A percentile compares a stretch with the other conserved stretches of the same genome.
Evolutionary conservation across 306 rosid genomes (phyloP).

Genomic region (Urtica urens): DNA sequence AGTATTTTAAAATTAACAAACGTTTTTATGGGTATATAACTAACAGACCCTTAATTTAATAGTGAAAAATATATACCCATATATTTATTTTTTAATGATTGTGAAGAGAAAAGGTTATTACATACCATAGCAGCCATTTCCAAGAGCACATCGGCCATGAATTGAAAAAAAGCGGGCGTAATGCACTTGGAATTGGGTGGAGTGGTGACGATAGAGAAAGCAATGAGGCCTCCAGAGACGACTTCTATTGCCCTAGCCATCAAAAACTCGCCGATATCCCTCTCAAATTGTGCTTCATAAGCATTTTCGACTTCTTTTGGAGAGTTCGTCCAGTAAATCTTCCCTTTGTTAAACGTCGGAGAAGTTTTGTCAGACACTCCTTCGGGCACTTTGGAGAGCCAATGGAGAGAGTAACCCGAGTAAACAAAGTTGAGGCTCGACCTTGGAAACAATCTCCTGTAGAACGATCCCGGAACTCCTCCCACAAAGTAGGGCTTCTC

Average conservation of each 20-base stretch:
- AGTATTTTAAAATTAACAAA: too few species aligned
- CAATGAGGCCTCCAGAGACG: constrained; percentile 1
- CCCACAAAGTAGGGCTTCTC: constrained; percentile 4
- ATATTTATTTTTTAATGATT: background rate
- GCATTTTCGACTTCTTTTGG: background rate
- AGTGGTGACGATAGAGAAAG: constrained; percentile 5
- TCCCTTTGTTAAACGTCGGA: constrained; percentile 4
- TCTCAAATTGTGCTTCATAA: constrained; percentile 1
- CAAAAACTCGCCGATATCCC: background rate
- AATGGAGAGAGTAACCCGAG: constrained; percentile 6
- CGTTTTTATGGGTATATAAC: too few species aligned
- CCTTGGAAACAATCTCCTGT: constrained; percentile 1
- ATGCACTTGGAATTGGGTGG: constrained; percentile 3
- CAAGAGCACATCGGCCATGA: constrained; percentile 3
- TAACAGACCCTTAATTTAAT: too few species aligned
- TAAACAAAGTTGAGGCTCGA: constrained; percentile 4
- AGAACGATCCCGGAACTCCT: constrained; percentile 8
- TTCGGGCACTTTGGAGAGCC: constrained; percentile 5
- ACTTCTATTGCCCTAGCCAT: constrained; percentile 2
- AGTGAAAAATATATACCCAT: too few species aligned
- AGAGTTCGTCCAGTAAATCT: constrained; percentile 1
- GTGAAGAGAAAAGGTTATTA: background rate
- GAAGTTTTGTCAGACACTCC: background rate
- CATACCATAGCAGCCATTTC: constrained; percentile 5
- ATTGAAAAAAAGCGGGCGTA: constrained; percentile 2